phyloP scores from a whole-genome alignment of 2,329 filamentous ascomycete species.

The Clonostachys rosea region DNA sequence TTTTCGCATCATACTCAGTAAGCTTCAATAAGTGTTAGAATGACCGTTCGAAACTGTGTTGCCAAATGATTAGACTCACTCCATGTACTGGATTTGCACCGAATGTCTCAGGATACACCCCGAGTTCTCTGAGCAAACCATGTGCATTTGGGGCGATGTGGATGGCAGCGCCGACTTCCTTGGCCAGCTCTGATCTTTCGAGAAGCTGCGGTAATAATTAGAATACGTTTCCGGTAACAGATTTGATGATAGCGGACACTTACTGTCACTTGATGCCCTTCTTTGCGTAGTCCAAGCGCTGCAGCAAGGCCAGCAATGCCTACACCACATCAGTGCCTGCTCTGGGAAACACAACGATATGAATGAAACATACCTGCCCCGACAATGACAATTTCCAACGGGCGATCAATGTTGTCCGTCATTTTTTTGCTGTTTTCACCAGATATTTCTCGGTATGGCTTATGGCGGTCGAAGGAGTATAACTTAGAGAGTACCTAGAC shows the following conservation, averaged over 20 bases:
- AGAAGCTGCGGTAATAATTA: constrained; percentile 29
- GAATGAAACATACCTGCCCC: constrained; percentile 9
- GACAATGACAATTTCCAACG: constrained; percentile 10
- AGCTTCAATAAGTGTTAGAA: constrained; percentile 6
- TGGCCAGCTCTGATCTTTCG: constrained; percentile 51
- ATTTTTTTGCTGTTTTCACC: too few species aligned
- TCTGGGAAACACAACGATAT: too few species aligned
- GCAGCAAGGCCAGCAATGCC: constrained; percentile 44
- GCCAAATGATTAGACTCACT: constrained; percentile 7
- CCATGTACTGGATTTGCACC: constrained; percentile 28
- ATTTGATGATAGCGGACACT: constrained; percentile 13
- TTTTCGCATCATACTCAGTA: constrained; percentile 25
- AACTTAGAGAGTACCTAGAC: too few species aligned
- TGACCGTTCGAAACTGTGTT: not conserved
- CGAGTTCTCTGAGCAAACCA: constrained; percentile 41
- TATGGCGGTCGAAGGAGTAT: too few species aligned
- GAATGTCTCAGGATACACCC: constrained; percentile 27
- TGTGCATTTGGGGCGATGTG: constrained; percentile 59
- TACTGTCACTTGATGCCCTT: constrained; percentile 37
- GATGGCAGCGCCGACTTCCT: constrained; percentile 56
- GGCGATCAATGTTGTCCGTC: not conserved
- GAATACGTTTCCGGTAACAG: constrained; percentile 14
- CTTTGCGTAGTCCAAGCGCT: constrained; percentile 40
- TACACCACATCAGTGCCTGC: constrained; percentile 1
- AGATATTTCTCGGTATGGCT: too few species aligned